Percentiles rank a stretch among this genome's conserved stretches.
Conservation (phyloP, 2,329 filamentous ascomycete species). For the Penicillium sp. region DNA sequence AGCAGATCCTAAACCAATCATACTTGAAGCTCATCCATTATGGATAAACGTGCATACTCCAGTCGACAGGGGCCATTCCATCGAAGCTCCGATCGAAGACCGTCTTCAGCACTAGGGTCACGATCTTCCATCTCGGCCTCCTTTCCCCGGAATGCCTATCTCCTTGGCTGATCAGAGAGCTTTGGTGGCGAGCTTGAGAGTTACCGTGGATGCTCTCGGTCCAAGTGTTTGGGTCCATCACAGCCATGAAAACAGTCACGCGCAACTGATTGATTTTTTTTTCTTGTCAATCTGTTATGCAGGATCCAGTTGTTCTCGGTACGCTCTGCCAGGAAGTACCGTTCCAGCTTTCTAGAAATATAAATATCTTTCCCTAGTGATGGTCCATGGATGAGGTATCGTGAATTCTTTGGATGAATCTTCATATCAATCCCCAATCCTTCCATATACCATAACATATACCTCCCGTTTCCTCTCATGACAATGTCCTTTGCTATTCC, state of each 20-base stretch:
- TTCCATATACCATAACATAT: background rate
- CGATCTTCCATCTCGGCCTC: conserved; percentile 3
- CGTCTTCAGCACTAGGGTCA: conserved; percentile 12
- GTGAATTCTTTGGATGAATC: background rate
- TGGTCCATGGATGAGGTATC: background rate
- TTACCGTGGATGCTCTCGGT: conserved; percentile 26
- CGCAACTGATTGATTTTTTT: conserved; percentile 17
- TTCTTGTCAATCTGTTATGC: conserved; percentile 4
- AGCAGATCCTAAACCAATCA: background rate
- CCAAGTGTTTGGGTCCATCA: conserved; percentile 22
- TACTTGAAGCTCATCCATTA: background rate
- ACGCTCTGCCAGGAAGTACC: conserved; percentile 18
- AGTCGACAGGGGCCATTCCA: conserved; percentile 4
- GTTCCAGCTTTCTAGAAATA: conserved; percentile 17
- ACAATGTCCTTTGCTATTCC: conserved; percentile 17
- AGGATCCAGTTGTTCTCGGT: conserved; percentile 18
- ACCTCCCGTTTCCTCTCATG: background rate
- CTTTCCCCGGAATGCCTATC: conserved; percentile 3
- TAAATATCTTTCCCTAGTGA: conserved; percentile 20
- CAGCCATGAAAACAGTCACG: conserved; percentile 32
- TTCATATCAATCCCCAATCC: background rate
- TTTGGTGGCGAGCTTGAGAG: conserved; percentile 20
- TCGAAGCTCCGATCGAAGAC: conserved; percentile 16
- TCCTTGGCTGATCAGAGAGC: conserved; percentile 1
- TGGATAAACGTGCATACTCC: conserved; percentile 7